Conservation (phyloP, 257 asterid species). For the Lycium barbarum region DNA sequence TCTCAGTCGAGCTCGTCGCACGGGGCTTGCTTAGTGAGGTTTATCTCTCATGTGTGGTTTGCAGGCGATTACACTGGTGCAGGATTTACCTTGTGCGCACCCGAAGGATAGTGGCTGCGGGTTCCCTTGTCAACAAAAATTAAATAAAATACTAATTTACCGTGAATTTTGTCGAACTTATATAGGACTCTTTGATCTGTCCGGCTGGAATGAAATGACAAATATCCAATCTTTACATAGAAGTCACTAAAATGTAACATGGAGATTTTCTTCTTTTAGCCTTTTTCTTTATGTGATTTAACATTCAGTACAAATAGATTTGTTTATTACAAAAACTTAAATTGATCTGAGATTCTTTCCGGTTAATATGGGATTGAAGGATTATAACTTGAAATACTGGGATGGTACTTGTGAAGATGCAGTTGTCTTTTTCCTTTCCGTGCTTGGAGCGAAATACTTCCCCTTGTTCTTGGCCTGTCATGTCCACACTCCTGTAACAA, state of each 20-base stretch:
- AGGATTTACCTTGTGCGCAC: too few species aligned
- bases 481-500: not conserved
- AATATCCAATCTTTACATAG: slow-evolving; percentile 16
- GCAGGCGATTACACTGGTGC: too few species aligned
- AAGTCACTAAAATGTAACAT: slow-evolving; percentile 11
- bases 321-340: not conserved
- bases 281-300: not conserved
- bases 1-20: too few species aligned
- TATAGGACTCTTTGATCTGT: not conserved
- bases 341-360: slow-evolving; percentile 15
- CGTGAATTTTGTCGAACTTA: not conserved
- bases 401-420: not conserved
- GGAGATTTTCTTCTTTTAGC: not conserved
- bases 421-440: not conserved
- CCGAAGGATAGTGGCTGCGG: too few species aligned
- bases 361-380: not conserved
- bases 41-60: too few species aligned
- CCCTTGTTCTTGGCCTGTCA: slow-evolving; percentile 16
- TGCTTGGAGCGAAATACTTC: not conserved
- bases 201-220: not conserved
- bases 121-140: too few species aligned
- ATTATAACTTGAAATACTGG: not conserved
- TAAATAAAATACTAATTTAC: not conserved
- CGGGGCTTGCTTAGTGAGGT: too few species aligned
- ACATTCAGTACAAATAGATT: not conserved